phyloP scores from a whole-genome alignment of 2,329 filamentous ascomycete species.

The Pseudomassariella vexata region DNA sequence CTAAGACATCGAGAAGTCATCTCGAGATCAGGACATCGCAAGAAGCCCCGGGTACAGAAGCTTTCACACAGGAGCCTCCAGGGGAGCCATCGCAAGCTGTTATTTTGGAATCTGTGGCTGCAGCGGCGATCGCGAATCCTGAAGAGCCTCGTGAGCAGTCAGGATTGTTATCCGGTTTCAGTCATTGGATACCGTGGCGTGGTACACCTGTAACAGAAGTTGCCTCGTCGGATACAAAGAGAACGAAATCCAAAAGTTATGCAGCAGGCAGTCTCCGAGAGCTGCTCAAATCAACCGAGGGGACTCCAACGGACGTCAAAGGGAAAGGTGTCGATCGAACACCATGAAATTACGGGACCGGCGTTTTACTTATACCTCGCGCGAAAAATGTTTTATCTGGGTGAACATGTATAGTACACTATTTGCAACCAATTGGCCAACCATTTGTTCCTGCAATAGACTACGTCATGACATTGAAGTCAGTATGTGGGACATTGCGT shows the following conservation, averaged over 20 bases:
- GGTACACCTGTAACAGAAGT: slow-evolving; percentile 10
- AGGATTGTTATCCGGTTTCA: slow-evolving; percentile 31
- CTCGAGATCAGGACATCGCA: slow-evolving; percentile 37
- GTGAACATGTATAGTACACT: too few relatives aligned
- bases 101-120: slow-evolving; percentile 19
- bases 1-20: slow-evolving; percentile 49
- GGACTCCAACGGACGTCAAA: slow-evolving; percentile 15
- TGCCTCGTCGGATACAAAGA: slow-evolving; percentile 12
- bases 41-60: slow-evolving; percentile 14
- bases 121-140: slow-evolving; percentile 18
- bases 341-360: background rate
- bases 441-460: too few relatives aligned
- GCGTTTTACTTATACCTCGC: too few relatives aligned
- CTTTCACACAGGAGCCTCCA: slow-evolving; percentile 19
- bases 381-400: too few relatives aligned
- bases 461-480: too few relatives aligned
- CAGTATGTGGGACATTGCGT: too few relatives aligned
- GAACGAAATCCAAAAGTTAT: slow-evolving; percentile 31
- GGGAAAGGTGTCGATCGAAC: slow-evolving; percentile 16
- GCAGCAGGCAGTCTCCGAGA: slow-evolving; percentile 53
- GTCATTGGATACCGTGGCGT: slow-evolving; percentile 42
- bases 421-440: too few relatives aligned
- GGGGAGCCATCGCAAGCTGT: slow-evolving; percentile 15
- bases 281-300: slow-evolving; percentile 36
- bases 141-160: slow-evolving; percentile 13